phyloP scores from a whole-genome alignment of 768 basidiomycete species.

The Daedaleopsis nitida region DNA sequence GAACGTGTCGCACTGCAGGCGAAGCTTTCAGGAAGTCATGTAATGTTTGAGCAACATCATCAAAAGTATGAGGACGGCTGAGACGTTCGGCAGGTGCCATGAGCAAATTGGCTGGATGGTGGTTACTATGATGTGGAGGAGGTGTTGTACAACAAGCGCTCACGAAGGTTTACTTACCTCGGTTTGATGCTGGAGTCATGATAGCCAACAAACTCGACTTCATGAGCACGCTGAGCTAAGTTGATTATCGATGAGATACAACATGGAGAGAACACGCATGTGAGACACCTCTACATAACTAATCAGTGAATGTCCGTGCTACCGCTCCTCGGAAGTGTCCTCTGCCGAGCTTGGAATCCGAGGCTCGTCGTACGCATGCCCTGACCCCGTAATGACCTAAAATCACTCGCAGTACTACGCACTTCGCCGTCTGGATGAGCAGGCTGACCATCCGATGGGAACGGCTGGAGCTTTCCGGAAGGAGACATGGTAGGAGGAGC shows the following conservation, averaged over 20 bases:
- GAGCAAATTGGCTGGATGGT: background rate
- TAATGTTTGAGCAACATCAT: background rate
- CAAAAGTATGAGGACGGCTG: background rate
- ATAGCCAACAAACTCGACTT: too few relatives aligned
- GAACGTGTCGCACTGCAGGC: background rate
- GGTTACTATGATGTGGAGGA: background rate
- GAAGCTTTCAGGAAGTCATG: background rate
- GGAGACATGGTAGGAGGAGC: background rate
- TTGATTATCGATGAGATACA: background rate
- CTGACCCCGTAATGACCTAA: background rate
- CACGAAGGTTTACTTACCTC: too few relatives aligned
- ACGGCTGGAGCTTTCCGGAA: background rate
- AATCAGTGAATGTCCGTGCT: slow-evolving; percentile 12
- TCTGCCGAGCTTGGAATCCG: slow-evolving; percentile 16
- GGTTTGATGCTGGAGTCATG: too few relatives aligned
- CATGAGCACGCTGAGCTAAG: too few relatives aligned
- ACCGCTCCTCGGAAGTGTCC: slow-evolving; percentile 12
- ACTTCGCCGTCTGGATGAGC: background rate
- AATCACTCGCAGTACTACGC: background rate
- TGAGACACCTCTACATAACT: background rate
- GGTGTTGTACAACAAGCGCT: too few relatives aligned
- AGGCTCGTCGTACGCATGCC: slow-evolving; percentile 20
- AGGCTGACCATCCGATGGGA: background rate
- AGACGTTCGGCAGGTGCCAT: background rate
- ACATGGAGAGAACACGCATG: background rate